Conservation (phyloP, 768 basidiomycete species). For the Tylopilus vinaceipallidus region DNA sequence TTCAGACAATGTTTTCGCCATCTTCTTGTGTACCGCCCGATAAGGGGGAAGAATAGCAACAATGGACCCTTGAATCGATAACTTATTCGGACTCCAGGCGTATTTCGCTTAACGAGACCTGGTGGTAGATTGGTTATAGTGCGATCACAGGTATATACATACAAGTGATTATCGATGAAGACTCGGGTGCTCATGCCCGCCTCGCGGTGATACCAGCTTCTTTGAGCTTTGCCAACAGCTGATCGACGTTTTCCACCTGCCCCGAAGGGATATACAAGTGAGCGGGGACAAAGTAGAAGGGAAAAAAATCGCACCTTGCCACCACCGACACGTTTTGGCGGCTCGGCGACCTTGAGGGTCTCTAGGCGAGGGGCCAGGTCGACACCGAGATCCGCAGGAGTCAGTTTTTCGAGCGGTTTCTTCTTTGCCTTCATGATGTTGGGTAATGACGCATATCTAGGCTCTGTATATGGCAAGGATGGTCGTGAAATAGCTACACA, state of each 20-base stretch:
- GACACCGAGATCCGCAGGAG: slow-evolving; percentile 74
- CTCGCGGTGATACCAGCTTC: slow-evolving; percentile 63
- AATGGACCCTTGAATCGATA: slow-evolving; percentile 19
- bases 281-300: background rate
- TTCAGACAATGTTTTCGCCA: slow-evolving; percentile 1
- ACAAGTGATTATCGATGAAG: background rate
- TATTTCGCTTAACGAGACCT: background rate
- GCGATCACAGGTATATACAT: slow-evolving; percentile 7
- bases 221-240: slow-evolving; percentile 85
- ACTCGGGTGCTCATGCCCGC: slow-evolving; percentile 20
- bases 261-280: background rate
- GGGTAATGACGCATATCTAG: slow-evolving; percentile 94
- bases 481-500: background rate
- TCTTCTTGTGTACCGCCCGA: slow-evolving; percentile 14
- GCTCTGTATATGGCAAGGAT: slow-evolving; percentile 55
- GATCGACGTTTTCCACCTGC: slow-evolving; percentile 81
- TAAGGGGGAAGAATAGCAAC: slow-evolving; percentile 3
- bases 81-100: slow-evolving; percentile 2
- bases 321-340: slow-evolving; percentile 87
- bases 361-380: slow-evolving; percentile 83
- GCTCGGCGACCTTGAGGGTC: slow-evolving; percentile 85
- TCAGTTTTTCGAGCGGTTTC: slow-evolving; percentile 87
- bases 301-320: slow-evolving; percentile 59
- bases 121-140: background rate
- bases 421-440: slow-evolving; percentile 99